Conservation (phyloP, 129 eudicot genomes). For the Pittosporum tobira region DNA sequence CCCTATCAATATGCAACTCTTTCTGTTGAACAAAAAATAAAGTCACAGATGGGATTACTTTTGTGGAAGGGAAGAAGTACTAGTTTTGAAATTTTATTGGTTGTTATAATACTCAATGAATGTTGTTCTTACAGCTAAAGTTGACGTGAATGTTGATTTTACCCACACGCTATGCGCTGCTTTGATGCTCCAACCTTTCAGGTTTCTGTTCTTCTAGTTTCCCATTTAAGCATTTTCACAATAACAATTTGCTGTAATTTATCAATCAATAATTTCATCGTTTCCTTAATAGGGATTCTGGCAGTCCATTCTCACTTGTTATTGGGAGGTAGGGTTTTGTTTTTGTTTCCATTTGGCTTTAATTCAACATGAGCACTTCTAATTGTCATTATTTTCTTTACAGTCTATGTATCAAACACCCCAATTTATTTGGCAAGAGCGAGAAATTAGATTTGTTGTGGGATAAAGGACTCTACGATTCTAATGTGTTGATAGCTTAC, state of each 20-base stretch:
- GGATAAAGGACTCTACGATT: slow-evolving; percentile 91
- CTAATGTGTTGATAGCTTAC: slow-evolving; percentile 73
- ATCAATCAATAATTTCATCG: not conserved
- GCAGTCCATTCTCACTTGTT: slow-evolving; percentile 78
- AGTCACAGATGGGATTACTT: no score
- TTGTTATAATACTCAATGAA: slow-evolving; percentile 6
- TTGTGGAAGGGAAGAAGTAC: no score
- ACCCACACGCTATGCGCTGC: slow-evolving; percentile 89
- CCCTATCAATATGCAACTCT: no score
- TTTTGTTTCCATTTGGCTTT: not conserved
- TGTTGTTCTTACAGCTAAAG: slow-evolving; percentile 52
- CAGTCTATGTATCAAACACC: slow-evolving; percentile 95
- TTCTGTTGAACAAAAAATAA: no score
- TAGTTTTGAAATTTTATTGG: not conserved
- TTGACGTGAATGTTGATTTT: slow-evolving; percentile 90
- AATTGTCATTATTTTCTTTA: slow-evolving; percentile 8
- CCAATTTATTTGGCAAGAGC: slow-evolving; percentile 85
- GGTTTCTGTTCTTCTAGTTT: slow-evolving; percentile 29
- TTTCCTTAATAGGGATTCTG: slow-evolving; percentile 43
- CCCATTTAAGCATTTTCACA: not conserved
- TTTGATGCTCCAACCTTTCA: slow-evolving; percentile 79
- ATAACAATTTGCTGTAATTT: not conserved
- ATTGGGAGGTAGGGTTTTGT: slow-evolving; percentile 61
- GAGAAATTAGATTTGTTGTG: slow-evolving; percentile 95
- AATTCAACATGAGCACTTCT: not conserved